Evolutionary conservation across 2,329 filamentous ascomycete genomes (phyloP).

Genomic region (Hymenoscyphus occultus): DNA sequence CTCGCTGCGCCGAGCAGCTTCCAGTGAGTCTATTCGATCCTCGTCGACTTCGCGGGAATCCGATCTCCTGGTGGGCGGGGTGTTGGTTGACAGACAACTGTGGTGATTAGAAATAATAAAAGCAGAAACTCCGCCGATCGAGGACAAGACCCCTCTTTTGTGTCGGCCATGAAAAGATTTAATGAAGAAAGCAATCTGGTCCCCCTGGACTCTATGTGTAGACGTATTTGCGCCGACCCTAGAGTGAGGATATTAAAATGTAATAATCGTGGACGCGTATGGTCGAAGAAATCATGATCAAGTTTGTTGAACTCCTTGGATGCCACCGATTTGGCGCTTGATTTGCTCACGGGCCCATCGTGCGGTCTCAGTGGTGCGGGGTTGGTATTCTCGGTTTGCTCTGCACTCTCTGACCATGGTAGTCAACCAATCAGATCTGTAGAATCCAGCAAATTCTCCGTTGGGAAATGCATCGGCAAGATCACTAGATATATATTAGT

Average conservation of each 20-base stretch:
- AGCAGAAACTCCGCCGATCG: slow-evolving; percentile 33
- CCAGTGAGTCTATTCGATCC: slow-evolving; percentile 24
- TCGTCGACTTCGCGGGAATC: slow-evolving; percentile 32
- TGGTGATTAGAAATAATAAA: slow-evolving; percentile 25
- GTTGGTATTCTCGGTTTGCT: slow-evolving; percentile 79
- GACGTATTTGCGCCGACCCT: slow-evolving; percentile 27
- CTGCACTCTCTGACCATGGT: slow-evolving; percentile 89
- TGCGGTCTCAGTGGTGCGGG: slow-evolving; percentile 87
- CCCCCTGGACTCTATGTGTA: slow-evolving; percentile 27
- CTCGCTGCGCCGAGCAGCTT: slow-evolving; percentile 21
- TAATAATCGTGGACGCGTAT: slow-evolving; percentile 25
- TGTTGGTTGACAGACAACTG: slow-evolving; percentile 12
- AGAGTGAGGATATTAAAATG: slow-evolving; percentile 27
- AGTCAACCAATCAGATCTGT: slow-evolving; percentile 89
- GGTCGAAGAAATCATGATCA: slow-evolving; percentile 24
- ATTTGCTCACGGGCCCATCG: slow-evolving; percentile 97
- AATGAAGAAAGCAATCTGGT: slow-evolving; percentile 21
- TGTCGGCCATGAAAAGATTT: slow-evolving; percentile 30
- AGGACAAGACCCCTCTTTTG: slow-evolving; percentile 38
- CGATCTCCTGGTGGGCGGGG: slow-evolving; percentile 19
- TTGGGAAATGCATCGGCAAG: slow-evolving; percentile 90
- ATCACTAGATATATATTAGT: slow-evolving; percentile 57
- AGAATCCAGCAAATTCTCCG: slow-evolving; percentile 78
- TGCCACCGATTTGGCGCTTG: slow-evolving; percentile 75
- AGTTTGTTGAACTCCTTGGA: slow-evolving; percentile 36